Base-by-base conservation (phyloP, 106 monocot species). In the Agapanthus africanus region DNA sequence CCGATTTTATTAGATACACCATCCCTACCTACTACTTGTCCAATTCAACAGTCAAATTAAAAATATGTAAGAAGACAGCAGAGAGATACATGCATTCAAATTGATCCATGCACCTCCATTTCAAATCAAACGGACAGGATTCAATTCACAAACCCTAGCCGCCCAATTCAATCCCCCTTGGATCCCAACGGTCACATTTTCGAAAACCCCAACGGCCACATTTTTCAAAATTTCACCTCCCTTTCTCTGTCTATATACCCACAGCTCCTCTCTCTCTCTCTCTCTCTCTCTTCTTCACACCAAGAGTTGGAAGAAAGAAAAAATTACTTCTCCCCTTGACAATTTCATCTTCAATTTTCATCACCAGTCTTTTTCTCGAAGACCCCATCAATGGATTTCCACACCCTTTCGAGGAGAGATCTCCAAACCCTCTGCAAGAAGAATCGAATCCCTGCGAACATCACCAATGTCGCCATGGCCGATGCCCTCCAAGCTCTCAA, bases 401-500 rank as follows among this genome's bases (percentile, higher is more conserved):
- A 88, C 74, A 71, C 32, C 74, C 82, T 97, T 16, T 32, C 77
- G 1, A 74, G 95, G 59, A 86, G 64, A 69, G 86, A 86, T 18
- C 88, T 97, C 33, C 95, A 97, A 68, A 64, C 79, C 26, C 91
- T 97, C 64, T 91, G 95, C 91, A 91, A 97, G 95, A 81, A 59
- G 80, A 97, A 97, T 73, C 54, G 71, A 65, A 82, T 97, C 63
- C 86, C 88, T 5, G 91, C 95, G 65, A 97, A 91, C 69, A 71
- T 82, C 37, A 97, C 95, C 79, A 97, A 91, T 49, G 69, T 77
- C 57, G 91, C 91, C 82, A 91, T 97, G 95, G 95, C 95, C 66
- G 86, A 87, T 60, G 88, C 88, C 39, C 91, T 97, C 32, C 35
- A 67, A 67, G 67, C 77, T 52, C 91, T 97, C 47, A 50, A 65